phyloP scores from a whole-genome alignment of 2,329 filamentous ascomycete species.

The Hymenoscyphus fructigenus region DNA sequence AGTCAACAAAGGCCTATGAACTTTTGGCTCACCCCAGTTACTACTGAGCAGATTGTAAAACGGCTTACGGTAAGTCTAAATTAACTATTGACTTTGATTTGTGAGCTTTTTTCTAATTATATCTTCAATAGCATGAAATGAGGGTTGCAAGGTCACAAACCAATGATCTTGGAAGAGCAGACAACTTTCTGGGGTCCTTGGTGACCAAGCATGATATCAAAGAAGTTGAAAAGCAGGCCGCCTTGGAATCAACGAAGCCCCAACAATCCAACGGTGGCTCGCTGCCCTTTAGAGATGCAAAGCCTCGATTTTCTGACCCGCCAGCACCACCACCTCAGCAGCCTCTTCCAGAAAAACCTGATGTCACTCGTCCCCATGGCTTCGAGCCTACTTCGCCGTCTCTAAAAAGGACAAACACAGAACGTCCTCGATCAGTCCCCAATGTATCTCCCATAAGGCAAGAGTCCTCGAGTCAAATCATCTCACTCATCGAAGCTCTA shows the following conservation, averaged over 20 bases:
- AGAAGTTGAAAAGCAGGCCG: slow-evolving; percentile 53
- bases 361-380: slow-evolving; percentile 53
- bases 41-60: slow-evolving; percentile 93
- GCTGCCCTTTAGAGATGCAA: slow-evolving; percentile 65
- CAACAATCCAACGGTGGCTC: slow-evolving; percentile 46
- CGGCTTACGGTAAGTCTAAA: slow-evolving; percentile 43
- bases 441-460: slow-evolving; percentile 45
- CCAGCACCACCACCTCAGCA: slow-evolving; percentile 92
- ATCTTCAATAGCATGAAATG: slow-evolving; percentile 72
- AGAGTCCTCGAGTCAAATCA: slow-evolving; percentile 69
- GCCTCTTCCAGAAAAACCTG: slow-evolving; percentile 89
- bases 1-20: slow-evolving; percentile 74
- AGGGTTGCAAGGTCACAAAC: slow-evolving; percentile 84
- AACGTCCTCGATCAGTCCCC: slow-evolving; percentile 64
- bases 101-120: slow-evolving; percentile 27
- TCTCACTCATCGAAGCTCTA: slow-evolving; percentile 81
- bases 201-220: slow-evolving; percentile 69
- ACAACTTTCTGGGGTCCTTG: slow-evolving; percentile 76
- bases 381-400: slow-evolving; percentile 54
- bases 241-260: slow-evolving; percentile 48
- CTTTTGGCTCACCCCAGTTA: slow-evolving; percentile 84
- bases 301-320: slow-evolving; percentile 86
- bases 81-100: not conserved
- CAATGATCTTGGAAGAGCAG: slow-evolving; percentile 78
- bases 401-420: slow-evolving; percentile 73